Evolutionary conservation across 331 rosid species (phyloP).

Genomic region (Dryas integrifolia): DNA sequence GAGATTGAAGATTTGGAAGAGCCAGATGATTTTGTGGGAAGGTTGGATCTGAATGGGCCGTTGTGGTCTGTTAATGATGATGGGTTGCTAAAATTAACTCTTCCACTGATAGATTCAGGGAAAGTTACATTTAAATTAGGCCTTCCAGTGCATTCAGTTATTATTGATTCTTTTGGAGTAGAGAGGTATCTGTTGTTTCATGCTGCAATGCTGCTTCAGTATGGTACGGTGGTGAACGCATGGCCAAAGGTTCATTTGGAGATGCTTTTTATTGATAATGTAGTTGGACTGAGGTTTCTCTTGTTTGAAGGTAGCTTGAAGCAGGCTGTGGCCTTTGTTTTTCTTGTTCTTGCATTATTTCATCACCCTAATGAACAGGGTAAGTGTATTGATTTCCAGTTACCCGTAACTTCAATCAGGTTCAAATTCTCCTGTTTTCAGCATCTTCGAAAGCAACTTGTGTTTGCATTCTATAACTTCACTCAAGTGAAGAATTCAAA

Average conservation of each 20-base stretch:
- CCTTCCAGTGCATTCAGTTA: conserved; percentile 40
- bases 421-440: conserved; percentile 62
- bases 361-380: conserved; percentile 46
- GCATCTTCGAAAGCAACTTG: conserved; percentile 61
- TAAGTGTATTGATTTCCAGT: conserved; percentile 47
- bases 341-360: conserved; percentile 54
- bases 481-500: conserved; percentile 52
- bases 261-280: conserved; percentile 87
- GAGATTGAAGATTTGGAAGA: conserved; percentile 28
- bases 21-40: conserved; percentile 25
- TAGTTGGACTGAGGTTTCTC: conserved; percentile 73
- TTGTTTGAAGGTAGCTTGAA: conserved; percentile 78
- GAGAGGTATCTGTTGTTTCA: conserved; percentile 46
- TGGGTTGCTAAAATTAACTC: conserved; percentile 43
- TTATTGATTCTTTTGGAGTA: conserved; percentile 40
- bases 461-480: conserved; percentile 71
- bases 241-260: conserved; percentile 81
- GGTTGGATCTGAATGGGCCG: conserved; percentile 37
- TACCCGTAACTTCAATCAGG: conserved; percentile 81
- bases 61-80: conserved; percentile 51
- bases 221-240: conserved; percentile 53
- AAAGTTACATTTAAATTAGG: conserved; percentile 44
- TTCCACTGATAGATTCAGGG: conserved; percentile 42
- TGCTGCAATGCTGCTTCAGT: conserved; percentile 46
- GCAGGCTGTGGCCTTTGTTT: conserved; percentile 64